Base-by-base conservation (phyloP, 139 green algal species). In the Picocystis salinarum region DNA sequence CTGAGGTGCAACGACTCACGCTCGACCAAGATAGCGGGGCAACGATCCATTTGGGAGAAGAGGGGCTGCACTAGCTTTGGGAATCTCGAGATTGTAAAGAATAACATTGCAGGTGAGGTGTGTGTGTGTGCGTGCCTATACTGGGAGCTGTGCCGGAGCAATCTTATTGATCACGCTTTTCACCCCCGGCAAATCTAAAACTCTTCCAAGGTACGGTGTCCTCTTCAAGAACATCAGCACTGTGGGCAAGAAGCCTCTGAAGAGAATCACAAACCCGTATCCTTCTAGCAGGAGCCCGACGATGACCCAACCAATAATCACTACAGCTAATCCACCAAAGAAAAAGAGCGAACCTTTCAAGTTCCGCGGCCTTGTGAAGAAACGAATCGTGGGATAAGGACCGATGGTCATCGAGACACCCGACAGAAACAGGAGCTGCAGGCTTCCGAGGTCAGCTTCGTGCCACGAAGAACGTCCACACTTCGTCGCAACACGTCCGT, bases 191-290 rank as follows among this genome's bases (percentile, higher is more conserved):
- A 76, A 6, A 48, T 92, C 82, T 24, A 94, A 62, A 5, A 84
- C 37, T 39, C 62, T 72, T 15, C 69, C 64, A 13, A 90, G 33
- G 29, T 85, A 47, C 0, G 79, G 80, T 40, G 89, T 50, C 23
- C 66, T 34, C 40, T 76, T 61, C 23, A 91, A 55, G 60, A 92
- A 93, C 29, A 76, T 67, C 15, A 96, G 54, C 9, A 82, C 78
- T 5, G 76, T 88, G 6, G 86, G 86, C 33, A 93, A 77, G 55
- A 96, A 96, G 42, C 79, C 53, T 50, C 64, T 76, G 51, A 96
- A 96, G 5, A 96, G 64, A 33, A 80, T 50, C 62, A 81, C 83
- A 55, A 95, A 95, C 20, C 85, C 85, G 33, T 92, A 96, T 1
- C 54, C 61, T 59, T 96, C 79, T 29, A 96, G 17, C 3, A 61